These are phyloP conservation scores for Penicillium subrubescens DNA, from an alignment of 495 filamentous ascomycete species.

Conservation along the genomic window DNA sequence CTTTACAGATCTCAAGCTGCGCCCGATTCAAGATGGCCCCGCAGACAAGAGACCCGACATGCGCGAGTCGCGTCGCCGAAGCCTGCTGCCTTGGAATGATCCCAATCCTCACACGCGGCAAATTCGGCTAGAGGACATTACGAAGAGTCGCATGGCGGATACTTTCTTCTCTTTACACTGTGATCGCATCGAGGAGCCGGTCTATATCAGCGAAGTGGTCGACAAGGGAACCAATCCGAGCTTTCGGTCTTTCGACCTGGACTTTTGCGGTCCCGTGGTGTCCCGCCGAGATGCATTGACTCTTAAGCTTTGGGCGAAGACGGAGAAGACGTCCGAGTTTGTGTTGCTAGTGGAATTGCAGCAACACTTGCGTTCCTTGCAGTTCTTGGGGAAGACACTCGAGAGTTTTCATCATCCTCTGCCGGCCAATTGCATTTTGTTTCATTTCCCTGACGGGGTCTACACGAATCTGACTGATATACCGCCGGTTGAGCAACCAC, in stretches of 20 bases:
- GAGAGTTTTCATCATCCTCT: slow-evolving; percentile 76
- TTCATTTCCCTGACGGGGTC: slow-evolving; percentile 85
- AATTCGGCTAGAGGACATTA: slow-evolving; percentile 73
- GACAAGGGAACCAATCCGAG: slow-evolving; percentile 85
- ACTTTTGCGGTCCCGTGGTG: slow-evolving; percentile 62
- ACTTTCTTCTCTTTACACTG: slow-evolving; percentile 87
- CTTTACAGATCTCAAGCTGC: slow-evolving; percentile 63
- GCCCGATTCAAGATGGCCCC: slow-evolving; percentile 28
- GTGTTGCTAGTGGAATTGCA: slow-evolving; percentile 70
- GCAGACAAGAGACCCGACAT: slow-evolving; percentile 26
- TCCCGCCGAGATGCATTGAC: slow-evolving; percentile 65
- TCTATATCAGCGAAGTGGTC: slow-evolving; percentile 88
- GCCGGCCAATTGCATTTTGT: slow-evolving; percentile 81
- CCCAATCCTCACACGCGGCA: slow-evolving; percentile 69
- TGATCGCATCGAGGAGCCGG: slow-evolving; percentile 62
- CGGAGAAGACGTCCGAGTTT: slow-evolving; percentile 57
- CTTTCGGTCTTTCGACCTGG: slow-evolving; percentile 85
- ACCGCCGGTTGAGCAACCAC: slow-evolving; percentile 44
- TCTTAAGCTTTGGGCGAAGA: slow-evolving; percentile 78
- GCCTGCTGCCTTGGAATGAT: slow-evolving; percentile 67
- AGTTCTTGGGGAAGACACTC: slow-evolving; percentile 77
- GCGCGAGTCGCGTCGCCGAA: slow-evolving; percentile 59
- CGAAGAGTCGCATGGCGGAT: slow-evolving; percentile 74
- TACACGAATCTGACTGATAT: slow-evolving; percentile 74
- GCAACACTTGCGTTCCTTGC: slow-evolving; percentile 68